Evolutionary conservation across 1,284 basidiomycete species (phyloP).

Genomic region (Pterulicium gracile): DNA sequence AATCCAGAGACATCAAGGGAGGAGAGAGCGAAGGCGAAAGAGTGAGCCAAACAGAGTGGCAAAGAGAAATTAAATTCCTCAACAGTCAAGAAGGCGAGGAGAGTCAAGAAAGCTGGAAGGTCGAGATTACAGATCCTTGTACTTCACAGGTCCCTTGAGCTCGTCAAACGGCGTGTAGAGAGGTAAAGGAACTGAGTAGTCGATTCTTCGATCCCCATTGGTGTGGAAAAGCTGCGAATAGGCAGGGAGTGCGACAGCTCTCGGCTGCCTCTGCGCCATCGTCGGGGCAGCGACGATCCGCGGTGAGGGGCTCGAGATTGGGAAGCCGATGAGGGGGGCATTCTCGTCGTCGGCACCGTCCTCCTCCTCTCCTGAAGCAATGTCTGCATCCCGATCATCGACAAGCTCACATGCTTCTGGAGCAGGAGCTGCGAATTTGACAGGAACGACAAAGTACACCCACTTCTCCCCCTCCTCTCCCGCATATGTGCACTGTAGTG

Average conservation of each 20-base stretch:
- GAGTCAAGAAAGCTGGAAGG: no score
- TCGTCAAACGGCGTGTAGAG: constrained; percentile 43
- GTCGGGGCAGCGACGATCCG: constrained; percentile 5
- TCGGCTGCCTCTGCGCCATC: background rate
- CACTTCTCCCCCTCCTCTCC: constrained; percentile 17
- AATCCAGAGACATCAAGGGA: no score
- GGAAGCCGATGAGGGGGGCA: constrained; percentile 36
- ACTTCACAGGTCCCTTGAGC: no score
- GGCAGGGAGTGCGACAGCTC: constrained; percentile 35
- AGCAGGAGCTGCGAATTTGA: constrained; percentile 24
- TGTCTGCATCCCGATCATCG: constrained; percentile 18
- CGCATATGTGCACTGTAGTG: constrained; percentile 42
- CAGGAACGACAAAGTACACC: constrained; percentile 31
- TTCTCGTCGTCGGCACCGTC: constrained; percentile 5
- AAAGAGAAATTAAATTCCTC: no score
- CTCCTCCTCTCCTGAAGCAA: constrained; percentile 15
- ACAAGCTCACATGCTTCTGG: constrained; percentile 8
- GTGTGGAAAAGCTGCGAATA: constrained; percentile 67
- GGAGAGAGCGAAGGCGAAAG: no score
- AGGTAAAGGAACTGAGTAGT: constrained; percentile 55
- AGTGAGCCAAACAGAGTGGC: no score
- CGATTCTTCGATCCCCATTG: constrained; percentile 62
- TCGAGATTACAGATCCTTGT: no score
- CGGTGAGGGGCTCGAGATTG: constrained; percentile 19
- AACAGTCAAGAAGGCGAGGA: no score